These are phyloP conservation scores for Millerozyma acaciae DNA, from an alignment of 805 yeast species.

Conservation along the genomic window DNA sequence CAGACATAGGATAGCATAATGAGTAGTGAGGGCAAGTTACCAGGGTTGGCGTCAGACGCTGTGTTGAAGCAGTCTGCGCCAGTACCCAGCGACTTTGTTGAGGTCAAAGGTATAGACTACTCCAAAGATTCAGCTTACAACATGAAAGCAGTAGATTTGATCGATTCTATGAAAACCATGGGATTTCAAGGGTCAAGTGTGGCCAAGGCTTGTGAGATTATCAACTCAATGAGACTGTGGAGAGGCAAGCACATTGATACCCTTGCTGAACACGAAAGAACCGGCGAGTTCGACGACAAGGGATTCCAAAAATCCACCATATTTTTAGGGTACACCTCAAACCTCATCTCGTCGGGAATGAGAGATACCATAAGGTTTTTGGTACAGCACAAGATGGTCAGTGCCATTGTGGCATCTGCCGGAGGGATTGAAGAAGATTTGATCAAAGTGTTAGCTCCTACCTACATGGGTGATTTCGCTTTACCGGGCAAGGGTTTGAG, in stretches of 20 bases:
- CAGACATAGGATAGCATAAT: slow-evolving; percentile 1
- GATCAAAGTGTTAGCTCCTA: slow-evolving; percentile 94
- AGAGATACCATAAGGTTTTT: slow-evolving; percentile 86
- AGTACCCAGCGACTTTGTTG: slow-evolving; percentile 73
- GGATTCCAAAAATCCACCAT: slow-evolving; percentile 85
- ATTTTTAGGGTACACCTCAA: slow-evolving; percentile 94
- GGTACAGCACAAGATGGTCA: slow-evolving; percentile 91
- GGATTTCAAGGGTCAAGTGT: slow-evolving; percentile 94
- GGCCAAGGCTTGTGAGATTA: slow-evolving; percentile 86
- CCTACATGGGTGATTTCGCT: slow-evolving; percentile 88
- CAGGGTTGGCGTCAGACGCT: slow-evolving; percentile 83
- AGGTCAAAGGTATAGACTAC: slow-evolving; percentile 88
- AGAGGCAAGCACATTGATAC: slow-evolving; percentile 74
- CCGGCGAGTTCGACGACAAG: slow-evolving; percentile 72
- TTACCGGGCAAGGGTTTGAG: slow-evolving; percentile 78
- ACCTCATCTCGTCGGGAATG: slow-evolving; percentile 89
- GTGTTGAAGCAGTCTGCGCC: slow-evolving; percentile 84
- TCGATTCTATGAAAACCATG: slow-evolving; percentile 85
- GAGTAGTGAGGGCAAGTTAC: slow-evolving; percentile 30
- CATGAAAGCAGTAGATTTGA: slow-evolving; percentile 74
- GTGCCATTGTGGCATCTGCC: slow-evolving; percentile 94
- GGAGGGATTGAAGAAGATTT: slow-evolving; percentile 98
- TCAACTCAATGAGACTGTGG: slow-evolving; percentile 90
- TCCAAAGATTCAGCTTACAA: slow-evolving; percentile 71
- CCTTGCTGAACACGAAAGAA: slow-evolving; percentile 60